Percentiles rank a stretch among this genome's conserved stretches.
phyloP scores from a whole-genome alignment of 1,284 basidiomycete genomes.

The Trametes hirsuta region DNA sequence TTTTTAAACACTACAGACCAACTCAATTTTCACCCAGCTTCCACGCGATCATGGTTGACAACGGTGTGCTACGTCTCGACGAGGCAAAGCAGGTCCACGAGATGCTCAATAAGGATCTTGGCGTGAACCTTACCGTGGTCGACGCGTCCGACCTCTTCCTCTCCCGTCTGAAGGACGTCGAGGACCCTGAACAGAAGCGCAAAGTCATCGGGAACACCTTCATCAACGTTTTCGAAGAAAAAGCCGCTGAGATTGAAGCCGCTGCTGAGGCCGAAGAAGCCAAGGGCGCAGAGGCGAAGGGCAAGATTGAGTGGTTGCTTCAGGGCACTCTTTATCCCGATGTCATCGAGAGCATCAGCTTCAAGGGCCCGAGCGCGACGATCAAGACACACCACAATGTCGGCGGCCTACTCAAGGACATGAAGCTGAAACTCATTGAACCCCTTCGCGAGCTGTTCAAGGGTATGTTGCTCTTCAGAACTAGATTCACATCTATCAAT shows the following conservation, averaged over 20 bases:
- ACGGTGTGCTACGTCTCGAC: constrained; percentile 93
- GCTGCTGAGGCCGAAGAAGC: constrained; percentile 78
- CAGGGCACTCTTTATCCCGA: constrained; percentile 99
- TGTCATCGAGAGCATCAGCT: constrained; percentile 99
- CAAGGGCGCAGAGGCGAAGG: constrained; percentile 72
- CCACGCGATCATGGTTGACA: constrained; percentile 99
- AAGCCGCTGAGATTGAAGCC: constrained; percentile 90
- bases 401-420: constrained; percentile 94
- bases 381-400: constrained; percentile 99
- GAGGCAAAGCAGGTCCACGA: constrained; percentile 94
- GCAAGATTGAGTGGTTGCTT: constrained; percentile 94
- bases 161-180: constrained; percentile 84
- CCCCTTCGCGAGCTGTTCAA: constrained; percentile 98
- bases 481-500: not conserved
- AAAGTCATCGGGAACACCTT: constrained; percentile 99
- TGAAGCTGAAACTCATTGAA: constrained; percentile 99
- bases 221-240: constrained; percentile 95
- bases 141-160: constrained; percentile 97
- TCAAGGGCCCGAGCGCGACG: constrained; percentile 98
- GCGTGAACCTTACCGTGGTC: constrained; percentile 95
- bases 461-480: constrained; percentile 53
- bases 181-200: constrained; percentile 97
- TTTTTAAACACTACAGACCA: not conserved
- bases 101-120: constrained; percentile 93
- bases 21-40: constrained; percentile 57